phyloP scores from a whole-genome alignment of 306 rosid genomes.

The Ormosia emarginata region DNA sequence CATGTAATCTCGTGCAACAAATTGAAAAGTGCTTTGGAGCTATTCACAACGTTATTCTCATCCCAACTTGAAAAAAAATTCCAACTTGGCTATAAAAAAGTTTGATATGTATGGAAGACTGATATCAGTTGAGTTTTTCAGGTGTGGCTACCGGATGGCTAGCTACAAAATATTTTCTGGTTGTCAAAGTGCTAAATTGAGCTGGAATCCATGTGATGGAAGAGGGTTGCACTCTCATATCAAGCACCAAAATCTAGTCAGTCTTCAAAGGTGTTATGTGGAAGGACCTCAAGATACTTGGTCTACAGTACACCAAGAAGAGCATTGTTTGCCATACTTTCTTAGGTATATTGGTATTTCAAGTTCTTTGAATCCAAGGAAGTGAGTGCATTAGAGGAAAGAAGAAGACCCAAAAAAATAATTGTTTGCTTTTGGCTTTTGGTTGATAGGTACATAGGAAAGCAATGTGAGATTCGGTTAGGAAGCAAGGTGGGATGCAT shows the following conservation, averaged over 20 bases:
- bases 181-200: neutral
- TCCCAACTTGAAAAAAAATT: too few relatives aligned
- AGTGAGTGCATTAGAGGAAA: too few relatives aligned
- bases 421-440: neutral
- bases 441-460: neutral
- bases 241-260: neutral
- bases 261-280: neutral
- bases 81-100: too few relatives aligned
- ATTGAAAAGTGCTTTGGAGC: too few relatives aligned
- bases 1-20: too few relatives aligned
- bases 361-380: neutral
- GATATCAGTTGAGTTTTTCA: neutral
- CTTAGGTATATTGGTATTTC: neutral
- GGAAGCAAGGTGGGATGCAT: neutral
- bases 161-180: neutral
- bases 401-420: neutral
- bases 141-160: neutral
- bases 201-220: neutral
- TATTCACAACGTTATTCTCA: too few relatives aligned
- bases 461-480: neutral
- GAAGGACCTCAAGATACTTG: neutral
- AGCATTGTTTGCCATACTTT: neutral
- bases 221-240: neutral
- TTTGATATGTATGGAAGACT: too few relatives aligned
- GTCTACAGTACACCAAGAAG: neutral